Evolutionary conservation across 1,139 yeast species (phyloP), one percentile per base, ranked within the genome.

Genomic region (Saccharomycopsis phalli): DNA sequence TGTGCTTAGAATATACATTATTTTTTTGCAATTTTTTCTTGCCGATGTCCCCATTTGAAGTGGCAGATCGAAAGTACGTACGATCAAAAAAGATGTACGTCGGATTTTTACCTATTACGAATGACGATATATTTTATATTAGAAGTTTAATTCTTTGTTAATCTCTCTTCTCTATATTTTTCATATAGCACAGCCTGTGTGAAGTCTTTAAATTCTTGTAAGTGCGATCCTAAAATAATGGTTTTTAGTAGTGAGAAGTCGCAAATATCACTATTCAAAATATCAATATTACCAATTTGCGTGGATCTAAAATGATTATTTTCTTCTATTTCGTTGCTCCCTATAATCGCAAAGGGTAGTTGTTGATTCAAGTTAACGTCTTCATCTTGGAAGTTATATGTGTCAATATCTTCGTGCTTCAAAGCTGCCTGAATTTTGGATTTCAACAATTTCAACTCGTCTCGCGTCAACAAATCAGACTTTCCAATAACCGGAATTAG

Each of bases 161-260:
- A n/a, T n/a, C n/a, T n/a, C 51, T 73, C 76, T n/a, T 84, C 77
- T 65, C 91, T 73, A 57, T 77, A 81, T 51, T 70, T 68, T 57
- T 81, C 88, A 58, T 81, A 81, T 47, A 80, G 66, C 43, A 68
- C 63, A 44, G 74, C 74, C 53, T 78, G 84, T 4, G 88, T 80
- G 37, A 71, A 61, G 50, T 79, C 86, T 57, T 79, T 80, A 52
- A 81, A 71, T 50, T 81, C 88, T 56, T 80, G 81, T 53, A 81
- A 65, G 58, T 81, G 88, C n/a, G 88, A 80, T 32, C 83, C 83
- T 49, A 81, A 66, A 47, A 81, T 59, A 4, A 79, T 78, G 45
- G 79, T 75, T 57, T 77, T 78, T 56, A 81, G 67, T 41, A 71
- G 66, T 10, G 80, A 68, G 53, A 80, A 80, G 56, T 80, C 87